Conservation (phyloP, 164 flowering plant genomes). For the Chimonanthus praecox region DNA sequence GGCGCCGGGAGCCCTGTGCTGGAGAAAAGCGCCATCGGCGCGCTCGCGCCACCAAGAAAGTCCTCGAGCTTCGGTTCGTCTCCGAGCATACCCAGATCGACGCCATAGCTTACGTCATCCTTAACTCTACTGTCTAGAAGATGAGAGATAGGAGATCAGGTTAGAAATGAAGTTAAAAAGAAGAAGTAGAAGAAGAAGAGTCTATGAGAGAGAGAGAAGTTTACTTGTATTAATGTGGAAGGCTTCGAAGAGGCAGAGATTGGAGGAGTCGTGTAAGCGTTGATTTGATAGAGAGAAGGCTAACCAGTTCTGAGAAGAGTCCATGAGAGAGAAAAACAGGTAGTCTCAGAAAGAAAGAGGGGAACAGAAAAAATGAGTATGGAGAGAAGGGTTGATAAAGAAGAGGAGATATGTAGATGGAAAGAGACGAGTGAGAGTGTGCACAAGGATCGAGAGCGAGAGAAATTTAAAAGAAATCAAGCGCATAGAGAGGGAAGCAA, state of each 20-base stretch:
- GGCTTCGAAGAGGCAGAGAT: conserved; percentile 13
- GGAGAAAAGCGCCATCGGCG: conserved; percentile 12
- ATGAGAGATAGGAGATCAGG: background rate
- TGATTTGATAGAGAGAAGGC: conserved; percentile 14
- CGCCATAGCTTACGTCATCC: conserved; percentile 12
- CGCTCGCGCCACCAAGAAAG: conserved; percentile 42
- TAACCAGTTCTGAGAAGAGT: conserved; percentile 8
- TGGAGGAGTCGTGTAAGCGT: conserved; percentile 3
- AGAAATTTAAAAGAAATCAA: background rate
- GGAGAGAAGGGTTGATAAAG: background rate
- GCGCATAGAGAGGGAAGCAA: background rate
- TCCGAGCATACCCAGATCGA: conserved; percentile 30
- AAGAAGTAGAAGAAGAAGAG: background rate
- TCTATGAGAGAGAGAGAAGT: background rate
- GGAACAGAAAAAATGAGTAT: background rate
- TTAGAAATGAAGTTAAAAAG: background rate
- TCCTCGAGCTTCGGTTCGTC: conserved; percentile 60
- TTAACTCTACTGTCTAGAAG: conserved; percentile 7
- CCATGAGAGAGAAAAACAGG: conserved; percentile 3
- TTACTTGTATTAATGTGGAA: conserved; percentile 3
- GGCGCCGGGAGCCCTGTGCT: background rate
- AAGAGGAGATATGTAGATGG: background rate
- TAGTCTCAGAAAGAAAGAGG: background rate
- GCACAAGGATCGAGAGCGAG: conserved; percentile 2
- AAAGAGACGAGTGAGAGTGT: background rate